A percentile compares a stretch with the other conserved stretches of the same genome.
Conservation (phyloP, 2,329 filamentous ascomycete genomes). For the Claviceps lovelessii region DNA sequence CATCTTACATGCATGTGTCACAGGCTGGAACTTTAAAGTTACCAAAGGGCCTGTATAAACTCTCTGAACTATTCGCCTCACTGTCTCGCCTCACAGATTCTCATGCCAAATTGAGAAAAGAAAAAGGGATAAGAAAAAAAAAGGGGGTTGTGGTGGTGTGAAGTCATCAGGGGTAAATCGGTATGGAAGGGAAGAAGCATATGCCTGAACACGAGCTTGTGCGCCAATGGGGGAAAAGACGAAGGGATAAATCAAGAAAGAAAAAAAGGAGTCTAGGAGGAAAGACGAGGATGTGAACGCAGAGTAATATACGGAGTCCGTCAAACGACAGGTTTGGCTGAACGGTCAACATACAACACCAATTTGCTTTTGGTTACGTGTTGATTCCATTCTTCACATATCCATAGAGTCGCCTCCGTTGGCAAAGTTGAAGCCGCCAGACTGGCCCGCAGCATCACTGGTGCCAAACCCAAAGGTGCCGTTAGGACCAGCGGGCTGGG, state of each 20-base stretch:
- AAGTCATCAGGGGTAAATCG: constrained; percentile 15
- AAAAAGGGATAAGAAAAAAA: background rate
- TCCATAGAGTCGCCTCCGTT: constrained; percentile 53
- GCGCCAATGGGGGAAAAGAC: background rate
- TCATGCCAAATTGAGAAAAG: constrained; percentile 16
- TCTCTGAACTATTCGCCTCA: constrained; percentile 13
- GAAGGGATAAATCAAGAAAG: too few species aligned
- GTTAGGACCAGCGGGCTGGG: constrained; percentile 53
- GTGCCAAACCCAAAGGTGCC: constrained; percentile 70
- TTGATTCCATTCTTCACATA: constrained; percentile 34
- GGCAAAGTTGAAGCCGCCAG: constrained; percentile 88
- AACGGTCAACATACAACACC: background rate
- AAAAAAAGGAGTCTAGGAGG: too few species aligned
- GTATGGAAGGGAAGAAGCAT: constrained; percentile 6
- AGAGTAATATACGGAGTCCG: constrained; percentile 2
- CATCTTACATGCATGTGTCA: constrained; percentile 13
- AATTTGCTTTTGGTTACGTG: background rate
- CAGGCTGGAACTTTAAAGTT: constrained; percentile 53
- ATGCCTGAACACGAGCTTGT: constrained; percentile 14
- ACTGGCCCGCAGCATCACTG: constrained; percentile 40
- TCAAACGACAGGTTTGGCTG: background rate
- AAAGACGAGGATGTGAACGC: constrained; percentile 3
- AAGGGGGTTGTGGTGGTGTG: constrained; percentile 15
- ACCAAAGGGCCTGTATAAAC: constrained; percentile 37
- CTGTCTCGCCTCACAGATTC: constrained; percentile 16